These are phyloP conservation scores for Hyphodiscus hymeniophilus DNA, from an alignment of 495 filamentous ascomycete species.

Conservation along the genomic window DNA sequence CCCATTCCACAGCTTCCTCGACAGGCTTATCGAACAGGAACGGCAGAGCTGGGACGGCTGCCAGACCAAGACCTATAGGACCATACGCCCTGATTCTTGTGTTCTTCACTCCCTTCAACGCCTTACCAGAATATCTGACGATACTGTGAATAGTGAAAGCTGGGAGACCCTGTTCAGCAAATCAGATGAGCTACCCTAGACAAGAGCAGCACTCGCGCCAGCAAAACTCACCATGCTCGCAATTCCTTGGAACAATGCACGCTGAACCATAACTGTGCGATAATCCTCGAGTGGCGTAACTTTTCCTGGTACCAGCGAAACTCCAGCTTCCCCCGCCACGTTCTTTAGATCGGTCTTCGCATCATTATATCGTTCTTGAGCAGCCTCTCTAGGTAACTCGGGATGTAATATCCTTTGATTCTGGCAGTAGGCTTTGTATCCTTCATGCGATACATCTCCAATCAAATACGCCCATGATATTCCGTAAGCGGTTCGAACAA, in stretches of 20 bases:
- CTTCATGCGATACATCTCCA: conserved; percentile 87
- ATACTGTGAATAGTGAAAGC: conserved; percentile 93
- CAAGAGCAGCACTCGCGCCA: too few species aligned
- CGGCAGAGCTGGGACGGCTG: conserved; percentile 82
- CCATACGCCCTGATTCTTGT: conserved; percentile 67
- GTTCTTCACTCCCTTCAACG: conserved; percentile 74
- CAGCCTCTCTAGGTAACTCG: conserved; percentile 21
- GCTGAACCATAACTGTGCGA: conserved; percentile 80
- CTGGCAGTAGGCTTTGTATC: conserved; percentile 85
- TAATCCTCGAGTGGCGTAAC: conserved; percentile 87
- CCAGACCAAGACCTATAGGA: conserved; percentile 84
- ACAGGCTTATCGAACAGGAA: conserved; percentile 90
- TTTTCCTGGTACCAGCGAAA: conserved; percentile 27
- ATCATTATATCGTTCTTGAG: conserved; percentile 21
- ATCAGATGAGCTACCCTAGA: conserved; percentile 32
- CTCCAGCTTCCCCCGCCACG: conserved; percentile 10
- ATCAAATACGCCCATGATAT: conserved; percentile 88
- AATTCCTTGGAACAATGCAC: conserved; percentile 80
- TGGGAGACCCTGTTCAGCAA: conserved; percentile 32
- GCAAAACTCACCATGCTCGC: conserved; percentile 63
- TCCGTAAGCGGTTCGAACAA: conserved; percentile 78
- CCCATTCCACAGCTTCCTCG: conserved; percentile 82
- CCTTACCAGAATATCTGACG: conserved; percentile 75
- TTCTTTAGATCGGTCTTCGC: conserved; percentile 20
- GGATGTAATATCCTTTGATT: conserved; percentile 48